Base-by-base conservation (phyloP, 768 basidiomycete genomes). In the Russula sp. region DNA sequence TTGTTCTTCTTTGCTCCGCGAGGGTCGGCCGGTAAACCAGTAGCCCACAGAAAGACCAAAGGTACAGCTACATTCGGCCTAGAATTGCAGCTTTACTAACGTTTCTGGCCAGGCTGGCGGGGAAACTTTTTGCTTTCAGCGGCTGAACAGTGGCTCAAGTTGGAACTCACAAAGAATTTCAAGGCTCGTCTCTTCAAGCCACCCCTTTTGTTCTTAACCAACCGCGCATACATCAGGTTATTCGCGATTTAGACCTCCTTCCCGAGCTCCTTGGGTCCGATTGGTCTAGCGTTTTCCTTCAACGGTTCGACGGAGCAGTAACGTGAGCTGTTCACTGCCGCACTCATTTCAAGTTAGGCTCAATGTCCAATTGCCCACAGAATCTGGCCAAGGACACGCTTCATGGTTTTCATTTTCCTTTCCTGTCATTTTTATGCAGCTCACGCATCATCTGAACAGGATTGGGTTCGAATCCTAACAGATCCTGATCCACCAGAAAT, bases 121-220 rank as follows among this genome's bases (percentile, higher is more conserved):
- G 97, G 95, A 53, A 97, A 97, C 53, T 98, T 94, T 72, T 70
- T 98, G 20, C 76, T 98, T 10, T 94, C 92, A 2, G 94, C 94
- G 1, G 88, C 89, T 4, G 94, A 98, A 73, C 94, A 96, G 68
- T 94, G 91, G 84, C 79, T 97, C 64, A 98, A 98, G 73, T 83
- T 97, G 48, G 96, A 98, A 71, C 77, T 99, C 13, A 91, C 93
- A 4, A 98, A 98, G 79, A 97, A 98, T 71, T 95, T 96, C 81
- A 94, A 91, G 77, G 91, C 78, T 32, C 22, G 59, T 60, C 34
- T 5, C 22, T 49, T 42, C 32, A 61, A 44, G 71, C 52, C 40
- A 45, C 20, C 20, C 27, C 61, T 31, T 9, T 55, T 57, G 44
- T 39, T 57, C 37, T 42, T 48, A 20, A 50, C 44, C 22, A 55